Evolutionary conservation across 768 basidiomycete genomes (phyloP), one percentile per base, ranked within the genome.

Genomic region (Termitomyces sp.): DNA sequence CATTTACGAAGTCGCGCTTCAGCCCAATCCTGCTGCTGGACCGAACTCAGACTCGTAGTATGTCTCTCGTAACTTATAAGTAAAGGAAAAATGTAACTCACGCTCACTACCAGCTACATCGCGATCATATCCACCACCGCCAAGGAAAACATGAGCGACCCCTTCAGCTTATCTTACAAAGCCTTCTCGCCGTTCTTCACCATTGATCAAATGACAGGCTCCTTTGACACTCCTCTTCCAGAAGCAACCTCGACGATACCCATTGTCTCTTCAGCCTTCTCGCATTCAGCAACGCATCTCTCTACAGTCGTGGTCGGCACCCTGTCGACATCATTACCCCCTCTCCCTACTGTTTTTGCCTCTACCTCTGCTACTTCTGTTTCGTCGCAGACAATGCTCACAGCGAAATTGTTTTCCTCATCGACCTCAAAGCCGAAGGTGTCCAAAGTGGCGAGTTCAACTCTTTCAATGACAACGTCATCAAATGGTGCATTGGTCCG

Each of bases 1-100:
- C 9, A 38, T 28, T 60, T 18, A 52, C 52, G 13, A 3, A 38
- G 9, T 16, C 48, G 35, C 16, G 35, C 54, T 51, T 48, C 58
- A 88, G 85, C 84, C 85, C 48, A 74, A 78, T 62, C 72, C 86
- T 0, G 60, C 69, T 52, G 84, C 78, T 46, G 87, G 86, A 47
- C 75, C 83, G 1, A 72, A 84, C 63, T 79, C 81, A n/a, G 72
- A 75, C 60, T 62, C 63, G 47, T 90, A 87, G 88, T 88, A 65
- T 58, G 85, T 22, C 7, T 13, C 6, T 46, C 5, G 7, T 20
- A 30, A 16, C 13, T 8, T 20, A 0, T 2, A 30, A 52, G n/a
- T 14, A 20, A 6, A 20, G 9, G 26, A 26, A n/a, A 52, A 46
- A 9, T n/a, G n/a, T 40, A 24, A 30, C 48, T 56, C 13, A 59